Evolutionary conservation across 768 basidiomycete species (phyloP).

Genomic region (Sporobolomyces pararoseus): DNA sequence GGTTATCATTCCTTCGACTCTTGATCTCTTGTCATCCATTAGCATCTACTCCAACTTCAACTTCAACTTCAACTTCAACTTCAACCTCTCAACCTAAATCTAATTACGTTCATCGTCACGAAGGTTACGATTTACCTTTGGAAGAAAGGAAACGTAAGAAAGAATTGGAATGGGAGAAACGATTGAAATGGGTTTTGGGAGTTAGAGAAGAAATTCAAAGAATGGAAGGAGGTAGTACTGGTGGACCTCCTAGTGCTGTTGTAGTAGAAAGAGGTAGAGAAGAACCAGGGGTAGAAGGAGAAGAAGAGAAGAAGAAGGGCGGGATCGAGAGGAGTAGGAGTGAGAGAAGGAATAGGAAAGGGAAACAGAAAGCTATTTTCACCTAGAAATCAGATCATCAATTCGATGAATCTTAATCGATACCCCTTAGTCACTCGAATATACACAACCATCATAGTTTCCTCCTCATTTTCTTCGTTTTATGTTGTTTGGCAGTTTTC

Average conservation of each 20-base stretch:
- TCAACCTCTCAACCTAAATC: neutral
- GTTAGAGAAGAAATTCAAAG: neutral
- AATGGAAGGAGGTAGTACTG: slow-evolving; percentile 13
- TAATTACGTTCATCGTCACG: neutral
- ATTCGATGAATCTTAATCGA: neutral
- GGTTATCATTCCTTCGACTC: slow-evolving; percentile 29
- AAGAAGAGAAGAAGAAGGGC: neutral
- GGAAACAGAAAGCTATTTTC: slow-evolving; percentile 5
- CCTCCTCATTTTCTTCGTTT: no score
- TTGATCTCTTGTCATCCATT: slow-evolving; percentile 26
- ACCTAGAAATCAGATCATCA: neutral
- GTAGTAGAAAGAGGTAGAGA: neutral
- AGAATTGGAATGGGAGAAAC: slow-evolving; percentile 8
- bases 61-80: neutral
- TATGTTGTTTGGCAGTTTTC: no score
- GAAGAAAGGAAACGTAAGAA: neutral
- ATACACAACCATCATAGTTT: no score
- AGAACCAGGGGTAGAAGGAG: neutral
- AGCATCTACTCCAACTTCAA: slow-evolving; percentile 5
- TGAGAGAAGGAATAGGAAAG: slow-evolving; percentile 8
- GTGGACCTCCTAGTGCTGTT: no score
- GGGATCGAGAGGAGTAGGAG: slow-evolving; percentile 3
- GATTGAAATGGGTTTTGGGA: slow-evolving; percentile 5
- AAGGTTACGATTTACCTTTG: slow-evolving; percentile 9
- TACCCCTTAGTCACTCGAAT: no score